phyloP scores from a whole-genome alignment of 2,329 filamentous ascomycete species.

The Apiospora aurea region DNA sequence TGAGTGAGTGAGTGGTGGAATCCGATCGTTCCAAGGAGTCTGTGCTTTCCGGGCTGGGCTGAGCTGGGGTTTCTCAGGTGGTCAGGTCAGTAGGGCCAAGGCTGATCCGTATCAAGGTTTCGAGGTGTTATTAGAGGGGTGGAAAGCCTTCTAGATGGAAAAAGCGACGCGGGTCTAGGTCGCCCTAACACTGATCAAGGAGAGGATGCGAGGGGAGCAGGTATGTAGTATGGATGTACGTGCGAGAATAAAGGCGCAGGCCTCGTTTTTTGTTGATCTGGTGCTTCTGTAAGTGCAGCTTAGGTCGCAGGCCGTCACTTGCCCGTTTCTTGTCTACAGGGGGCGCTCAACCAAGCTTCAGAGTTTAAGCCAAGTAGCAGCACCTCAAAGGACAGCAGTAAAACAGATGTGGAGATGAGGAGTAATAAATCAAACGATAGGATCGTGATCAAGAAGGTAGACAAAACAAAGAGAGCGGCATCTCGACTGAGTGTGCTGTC shows the following conservation, averaged over 20 bases:
- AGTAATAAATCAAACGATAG: neutral
- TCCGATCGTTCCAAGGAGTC: neutral
- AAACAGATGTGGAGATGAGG: constrained; percentile 1
- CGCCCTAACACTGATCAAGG: neutral
- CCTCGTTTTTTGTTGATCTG: constrained; percentile 4
- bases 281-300: constrained; percentile 5
- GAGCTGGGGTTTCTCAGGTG: constrained; percentile 1
- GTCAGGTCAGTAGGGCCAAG: neutral
- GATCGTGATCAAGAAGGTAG: constrained; percentile 1
- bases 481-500: neutral
- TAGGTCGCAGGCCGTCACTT: constrained; percentile 17
- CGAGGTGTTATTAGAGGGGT: constrained; percentile 10
- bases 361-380: constrained; percentile 20
- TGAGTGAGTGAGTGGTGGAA: neutral
- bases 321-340: neutral
- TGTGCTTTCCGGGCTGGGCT: constrained; percentile 15
- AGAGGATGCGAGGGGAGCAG: constrained; percentile 6
- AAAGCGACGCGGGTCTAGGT: neutral
- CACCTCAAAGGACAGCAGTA: neutral
- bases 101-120: constrained; percentile 6
- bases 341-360: constrained; percentile 9
- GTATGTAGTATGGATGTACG: neutral
- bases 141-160: constrained; percentile 2
- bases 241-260: constrained; percentile 15
- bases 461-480: neutral